Evolutionary conservation across 495 filamentous ascomycete genomes (phyloP).

Genomic region (Penicillium cataractarum): DNA sequence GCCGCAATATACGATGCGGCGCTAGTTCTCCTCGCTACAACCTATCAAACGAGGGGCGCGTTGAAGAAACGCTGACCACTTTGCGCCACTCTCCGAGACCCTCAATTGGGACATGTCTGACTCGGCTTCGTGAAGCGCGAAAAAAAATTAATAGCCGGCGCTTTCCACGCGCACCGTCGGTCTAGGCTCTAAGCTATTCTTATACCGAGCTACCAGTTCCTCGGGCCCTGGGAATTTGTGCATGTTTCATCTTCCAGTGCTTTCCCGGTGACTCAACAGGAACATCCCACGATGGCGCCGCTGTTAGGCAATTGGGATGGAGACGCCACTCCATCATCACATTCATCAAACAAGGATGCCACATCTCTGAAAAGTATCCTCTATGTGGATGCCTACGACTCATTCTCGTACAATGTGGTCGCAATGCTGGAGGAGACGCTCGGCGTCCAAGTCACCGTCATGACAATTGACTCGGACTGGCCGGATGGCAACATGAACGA

Average conservation of each 20-base stretch:
- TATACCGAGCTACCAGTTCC: background rate
- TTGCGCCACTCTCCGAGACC: slow-evolving; percentile 13
- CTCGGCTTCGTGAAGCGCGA: background rate
- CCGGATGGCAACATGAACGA: slow-evolving; percentile 43
- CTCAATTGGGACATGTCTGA: slow-evolving; percentile 14
- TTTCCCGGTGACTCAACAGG: slow-evolving; percentile 2
- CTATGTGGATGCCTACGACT: slow-evolving; percentile 93
- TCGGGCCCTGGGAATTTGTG: background rate
- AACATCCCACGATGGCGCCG: slow-evolving; percentile 36
- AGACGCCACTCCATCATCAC: slow-evolving; percentile 8
- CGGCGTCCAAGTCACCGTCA: slow-evolving; percentile 64
- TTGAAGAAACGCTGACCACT: slow-evolving; percentile 3
- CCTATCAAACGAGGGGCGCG: slow-evolving; percentile 1
- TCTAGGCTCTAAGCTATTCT: background rate
- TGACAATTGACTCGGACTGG: slow-evolving; percentile 69
- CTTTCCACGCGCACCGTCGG: background rate
- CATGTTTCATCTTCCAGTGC: background rate
- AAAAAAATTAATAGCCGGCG: slow-evolving; percentile 3
- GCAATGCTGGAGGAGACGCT: slow-evolving; percentile 70
- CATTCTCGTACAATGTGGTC: slow-evolving; percentile 92
- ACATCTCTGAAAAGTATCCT: slow-evolving; percentile 58
- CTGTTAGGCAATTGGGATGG: slow-evolving; percentile 38
- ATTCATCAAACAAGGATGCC: slow-evolving; percentile 1
- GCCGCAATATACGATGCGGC: slow-evolving; percentile 4
- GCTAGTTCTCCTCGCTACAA: background rate